Conservation (phyloP, 2,329 filamentous ascomycete genomes). For the Cercospora sesami region DNA sequence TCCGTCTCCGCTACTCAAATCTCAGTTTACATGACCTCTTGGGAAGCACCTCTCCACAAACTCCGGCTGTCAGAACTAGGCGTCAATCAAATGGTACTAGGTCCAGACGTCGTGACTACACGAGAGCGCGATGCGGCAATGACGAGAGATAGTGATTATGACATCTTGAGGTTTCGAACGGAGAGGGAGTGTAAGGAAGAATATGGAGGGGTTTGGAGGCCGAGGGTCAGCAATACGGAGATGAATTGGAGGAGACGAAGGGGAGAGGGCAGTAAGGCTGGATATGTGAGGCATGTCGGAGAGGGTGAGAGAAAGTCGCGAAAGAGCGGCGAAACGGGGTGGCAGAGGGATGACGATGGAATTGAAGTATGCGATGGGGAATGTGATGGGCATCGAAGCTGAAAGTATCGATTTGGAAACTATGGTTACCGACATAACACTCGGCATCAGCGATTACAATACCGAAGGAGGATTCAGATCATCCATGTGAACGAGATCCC, state of each 20-base stretch:
- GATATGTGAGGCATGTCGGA: slow-evolving; percentile 13
- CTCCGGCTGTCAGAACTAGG: neutral
- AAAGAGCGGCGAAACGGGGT: neutral
- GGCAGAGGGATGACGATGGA: neutral
- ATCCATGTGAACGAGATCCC: neutral
- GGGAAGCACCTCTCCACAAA: neutral
- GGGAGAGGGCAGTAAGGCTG: neutral
- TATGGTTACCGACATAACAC: neutral
- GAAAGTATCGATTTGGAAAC: neutral
- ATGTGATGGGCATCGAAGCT: slow-evolving; percentile 9
- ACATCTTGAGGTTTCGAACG: slow-evolving; percentile 19
- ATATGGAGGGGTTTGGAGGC: slow-evolving; percentile 18
- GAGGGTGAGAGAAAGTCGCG: neutral
- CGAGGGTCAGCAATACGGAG: slow-evolving; percentile 21
- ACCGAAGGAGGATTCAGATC: neutral
- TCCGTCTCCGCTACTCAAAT: slow-evolving; percentile 3
- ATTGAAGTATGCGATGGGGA: slow-evolving; percentile 7
- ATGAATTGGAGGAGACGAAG: slow-evolving; percentile 19
- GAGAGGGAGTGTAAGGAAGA: slow-evolving; percentile 13
- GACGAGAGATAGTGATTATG: slow-evolving; percentile 20
- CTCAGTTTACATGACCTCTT: slow-evolving; percentile 14
- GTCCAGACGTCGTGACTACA: slow-evolving; percentile 3
- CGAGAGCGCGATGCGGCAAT: slow-evolving; percentile 18
- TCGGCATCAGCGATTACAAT: too few species aligned
- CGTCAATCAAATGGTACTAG: neutral